Percentiles rank a stretch among this genome's conserved stretches.
These are phyloP conservation scores for Trametes cubensis DNA, from an alignment of 768 basidiomycete species.

Conservation along the genomic window DNA sequence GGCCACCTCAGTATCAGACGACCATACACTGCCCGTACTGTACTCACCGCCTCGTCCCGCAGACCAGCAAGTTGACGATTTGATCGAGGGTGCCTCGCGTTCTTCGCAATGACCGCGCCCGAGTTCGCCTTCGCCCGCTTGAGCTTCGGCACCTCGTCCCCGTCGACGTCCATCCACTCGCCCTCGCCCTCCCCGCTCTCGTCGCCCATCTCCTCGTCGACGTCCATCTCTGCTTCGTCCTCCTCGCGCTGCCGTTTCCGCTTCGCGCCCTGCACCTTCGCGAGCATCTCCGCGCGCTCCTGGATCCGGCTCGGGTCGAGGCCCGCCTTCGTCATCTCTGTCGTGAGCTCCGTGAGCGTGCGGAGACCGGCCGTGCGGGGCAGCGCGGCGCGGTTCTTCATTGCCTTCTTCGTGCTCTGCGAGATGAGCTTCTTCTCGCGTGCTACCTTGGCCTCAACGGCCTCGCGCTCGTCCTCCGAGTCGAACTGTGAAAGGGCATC, in stretches of 20 bases:
- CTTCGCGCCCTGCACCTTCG: slow-evolving; percentile 71
- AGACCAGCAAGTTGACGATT: slow-evolving; percentile 81
- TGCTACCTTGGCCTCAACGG: slow-evolving; percentile 57
- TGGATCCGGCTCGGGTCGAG: slow-evolving; percentile 86
- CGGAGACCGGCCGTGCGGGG: slow-evolving; percentile 76
- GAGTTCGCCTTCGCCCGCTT: slow-evolving; percentile 68
- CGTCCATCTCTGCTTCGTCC: slow-evolving; percentile 66
- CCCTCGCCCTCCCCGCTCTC: slow-evolving; percentile 45
- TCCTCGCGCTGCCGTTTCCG: slow-evolving; percentile 67
- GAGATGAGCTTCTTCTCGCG: slow-evolving; percentile 71
- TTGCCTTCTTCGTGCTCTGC: slow-evolving; percentile 80
- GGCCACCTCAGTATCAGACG: neutral
- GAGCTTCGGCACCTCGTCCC: slow-evolving; percentile 48
- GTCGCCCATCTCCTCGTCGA: slow-evolving; percentile 47
- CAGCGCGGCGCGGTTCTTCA: slow-evolving; percentile 80
- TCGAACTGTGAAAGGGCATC: slow-evolving; percentile 40
- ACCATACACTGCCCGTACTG: neutral
- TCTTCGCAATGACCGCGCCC: slow-evolving; percentile 54
- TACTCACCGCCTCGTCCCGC: slow-evolving; percentile 69
- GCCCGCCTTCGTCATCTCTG: slow-evolving; percentile 83
- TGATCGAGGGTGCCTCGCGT: slow-evolving; percentile 60
- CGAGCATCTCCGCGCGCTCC: slow-evolving; percentile 84
- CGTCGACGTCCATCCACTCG: slow-evolving; percentile 47
- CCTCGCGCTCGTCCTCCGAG: slow-evolving; percentile 77
- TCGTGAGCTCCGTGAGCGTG: slow-evolving; percentile 72